phyloP scores from a whole-genome alignment of 768 basidiomycete species.

The Chalciporus chontae region DNA sequence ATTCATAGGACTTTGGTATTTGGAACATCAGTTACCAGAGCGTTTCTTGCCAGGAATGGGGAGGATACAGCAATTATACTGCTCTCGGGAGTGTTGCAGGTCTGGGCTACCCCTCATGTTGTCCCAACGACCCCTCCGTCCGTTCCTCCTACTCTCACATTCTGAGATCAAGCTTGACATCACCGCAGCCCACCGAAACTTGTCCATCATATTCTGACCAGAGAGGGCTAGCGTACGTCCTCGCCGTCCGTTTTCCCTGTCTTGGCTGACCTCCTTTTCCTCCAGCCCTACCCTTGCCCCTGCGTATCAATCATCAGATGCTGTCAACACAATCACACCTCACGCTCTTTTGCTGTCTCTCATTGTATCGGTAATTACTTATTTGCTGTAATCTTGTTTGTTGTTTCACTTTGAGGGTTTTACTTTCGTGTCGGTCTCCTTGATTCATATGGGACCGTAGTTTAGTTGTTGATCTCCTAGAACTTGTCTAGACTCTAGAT shows the following conservation, averaged over 20 bases:
- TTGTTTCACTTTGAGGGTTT: background rate
- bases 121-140: conserved; percentile 67
- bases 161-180: conserved; percentile 8
- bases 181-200: conserved; percentile 46
- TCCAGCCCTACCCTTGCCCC: conserved; percentile 32
- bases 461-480: background rate
- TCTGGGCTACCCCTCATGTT: conserved; percentile 62
- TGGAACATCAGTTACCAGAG: conserved; percentile 77
- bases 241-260: background rate
- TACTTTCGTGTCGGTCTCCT: no score
- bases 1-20: conserved; percentile 71
- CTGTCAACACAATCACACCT: conserved; percentile 12
- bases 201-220: conserved; percentile 73
- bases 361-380: conserved; percentile 11
- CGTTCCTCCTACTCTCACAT: conserved; percentile 11
- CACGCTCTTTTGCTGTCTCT: conserved; percentile 17
- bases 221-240: conserved; percentile 59
- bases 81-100: conserved; percentile 67
- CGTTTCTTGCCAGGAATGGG: conserved; percentile 66
- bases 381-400: conserved; percentile 17
- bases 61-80: conserved; percentile 51
- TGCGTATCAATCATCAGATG: conserved; percentile 18
- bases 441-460: background rate
- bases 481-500: no score
- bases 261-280: conserved; percentile 6